Percentiles rank a stretch among this genome's conserved stretches.
phyloP scores from a whole-genome alignment of 345 rosid genomes.

The Arabidopsis thaliana region TAIR10.1 NC_003074.8:16138501-16139000 shows the following conservation, averaged over 20 bases:
- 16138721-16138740: constrained; percentile 41
- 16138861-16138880: constrained; percentile 41
- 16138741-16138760: constrained; percentile 38
- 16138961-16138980: background rate
- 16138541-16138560: constrained; percentile 79
- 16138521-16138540: constrained; percentile 85
- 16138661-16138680: background rate
- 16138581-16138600: constrained; percentile 65
- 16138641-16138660: background rate
- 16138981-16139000: background rate
- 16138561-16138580: constrained; percentile 79
- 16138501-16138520: constrained; percentile 74
- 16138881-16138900: constrained; percentile 46
- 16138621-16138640: constrained; percentile 11
- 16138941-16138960: background rate
- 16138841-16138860: constrained; percentile 29
- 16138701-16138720: constrained; percentile 23
- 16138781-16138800: constrained; percentile 32
- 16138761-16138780: constrained; percentile 25
- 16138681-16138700: background rate
- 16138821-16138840: constrained; percentile 24
- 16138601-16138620: constrained; percentile 63
- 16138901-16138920: constrained; percentile 47
- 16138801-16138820: constrained; percentile 43
- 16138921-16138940: constrained; percentile 29